These are phyloP conservation scores for Candida mesenterica DNA, from an alignment of 1,139 yeast genomes.

Conservation along the genomic window DNA sequence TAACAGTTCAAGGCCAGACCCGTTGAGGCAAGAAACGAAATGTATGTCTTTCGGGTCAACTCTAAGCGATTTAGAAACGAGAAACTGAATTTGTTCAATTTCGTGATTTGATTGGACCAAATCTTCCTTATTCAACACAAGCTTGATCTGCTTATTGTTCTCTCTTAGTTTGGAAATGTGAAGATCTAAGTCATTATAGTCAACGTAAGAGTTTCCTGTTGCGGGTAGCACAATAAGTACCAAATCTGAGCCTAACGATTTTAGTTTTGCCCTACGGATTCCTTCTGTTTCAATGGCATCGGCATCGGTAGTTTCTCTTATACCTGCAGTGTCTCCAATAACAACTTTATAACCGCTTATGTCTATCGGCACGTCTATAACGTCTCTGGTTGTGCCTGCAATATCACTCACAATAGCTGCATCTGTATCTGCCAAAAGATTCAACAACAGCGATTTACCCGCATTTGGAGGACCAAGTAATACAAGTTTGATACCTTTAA, in stretches of 20 bases:
- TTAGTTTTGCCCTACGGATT: slow-evolving; percentile 66
- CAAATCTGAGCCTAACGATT: slow-evolving; percentile 60
- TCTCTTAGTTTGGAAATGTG: slow-evolving; percentile 34
- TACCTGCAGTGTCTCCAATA: slow-evolving; percentile 92
- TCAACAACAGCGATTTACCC: slow-evolving; percentile 87
- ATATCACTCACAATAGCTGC: slow-evolving; percentile 89
- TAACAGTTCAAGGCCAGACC: slow-evolving; percentile 54
- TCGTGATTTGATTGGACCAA: slow-evolving; percentile 30
- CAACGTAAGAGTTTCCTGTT: slow-evolving; percentile 15
- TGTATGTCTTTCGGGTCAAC: no score
- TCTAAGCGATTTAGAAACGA: no score
- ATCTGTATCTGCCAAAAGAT: slow-evolving; percentile 69
- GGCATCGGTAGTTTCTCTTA: slow-evolving; percentile 48
- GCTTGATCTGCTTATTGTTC: slow-evolving; percentile 29
- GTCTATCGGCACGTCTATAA: slow-evolving; percentile 78
- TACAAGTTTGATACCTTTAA: slow-evolving; percentile 71
- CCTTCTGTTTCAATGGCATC: slow-evolving; percentile 81
- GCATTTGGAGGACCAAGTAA: slow-evolving; percentile 94
- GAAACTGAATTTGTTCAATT: slow-evolving; percentile 15
- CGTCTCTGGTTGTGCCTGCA: slow-evolving; percentile 94
- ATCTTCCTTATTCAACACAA: slow-evolving; percentile 65
- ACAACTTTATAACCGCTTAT: slow-evolving; percentile 82
- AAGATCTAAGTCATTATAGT: slow-evolving; percentile 25
- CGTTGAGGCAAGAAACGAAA: slow-evolving; percentile 62
- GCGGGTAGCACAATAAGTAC: slow-evolving; percentile 54